These are phyloP conservation scores for Podospora tetraspora DNA, from an alignment of 495 filamentous ascomycete species.

Conservation along the genomic window DNA sequence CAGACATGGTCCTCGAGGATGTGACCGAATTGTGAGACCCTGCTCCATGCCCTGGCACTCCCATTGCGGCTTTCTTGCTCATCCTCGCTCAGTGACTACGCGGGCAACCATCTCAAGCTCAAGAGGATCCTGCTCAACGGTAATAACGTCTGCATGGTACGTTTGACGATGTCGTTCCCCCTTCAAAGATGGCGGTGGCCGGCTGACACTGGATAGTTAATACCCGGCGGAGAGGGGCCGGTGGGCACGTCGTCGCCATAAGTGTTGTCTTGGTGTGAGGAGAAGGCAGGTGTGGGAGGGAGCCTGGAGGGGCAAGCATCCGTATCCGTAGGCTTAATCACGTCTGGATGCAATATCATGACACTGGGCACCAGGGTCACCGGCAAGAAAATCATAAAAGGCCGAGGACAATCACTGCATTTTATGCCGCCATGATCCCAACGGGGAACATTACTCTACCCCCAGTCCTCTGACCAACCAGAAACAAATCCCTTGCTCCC, in stretches of 20 bases:
- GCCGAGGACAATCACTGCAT: background rate
- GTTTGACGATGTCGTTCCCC: constrained; percentile 5
- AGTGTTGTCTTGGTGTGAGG: background rate
- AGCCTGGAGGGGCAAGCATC: background rate
- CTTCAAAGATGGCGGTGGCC: background rate
- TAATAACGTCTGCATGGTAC: constrained; percentile 99
- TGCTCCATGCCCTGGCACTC: background rate
- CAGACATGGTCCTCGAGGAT: constrained; percentile 97
- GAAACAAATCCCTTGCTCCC: background rate
- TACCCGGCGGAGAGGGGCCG: constrained; percentile 81
- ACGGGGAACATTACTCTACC: background rate
- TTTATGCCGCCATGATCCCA: background rate
- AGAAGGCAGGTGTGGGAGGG: background rate
- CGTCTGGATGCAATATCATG: background rate
- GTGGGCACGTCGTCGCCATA: constrained; percentile 27
- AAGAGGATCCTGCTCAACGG: constrained; percentile 95
- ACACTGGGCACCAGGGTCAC: too few relatives aligned
- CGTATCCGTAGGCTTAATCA: background rate
- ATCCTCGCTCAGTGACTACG: constrained; percentile 64
- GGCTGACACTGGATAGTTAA: constrained; percentile 52
- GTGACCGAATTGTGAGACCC: constrained; percentile 81
- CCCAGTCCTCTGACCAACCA: background rate
- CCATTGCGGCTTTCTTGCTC: background rate
- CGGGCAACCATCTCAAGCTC: constrained; percentile 76
- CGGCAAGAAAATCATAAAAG: background rate